Conservation (phyloP, 352 stramenopile species). For the Phytopythium vexans region DNA sequence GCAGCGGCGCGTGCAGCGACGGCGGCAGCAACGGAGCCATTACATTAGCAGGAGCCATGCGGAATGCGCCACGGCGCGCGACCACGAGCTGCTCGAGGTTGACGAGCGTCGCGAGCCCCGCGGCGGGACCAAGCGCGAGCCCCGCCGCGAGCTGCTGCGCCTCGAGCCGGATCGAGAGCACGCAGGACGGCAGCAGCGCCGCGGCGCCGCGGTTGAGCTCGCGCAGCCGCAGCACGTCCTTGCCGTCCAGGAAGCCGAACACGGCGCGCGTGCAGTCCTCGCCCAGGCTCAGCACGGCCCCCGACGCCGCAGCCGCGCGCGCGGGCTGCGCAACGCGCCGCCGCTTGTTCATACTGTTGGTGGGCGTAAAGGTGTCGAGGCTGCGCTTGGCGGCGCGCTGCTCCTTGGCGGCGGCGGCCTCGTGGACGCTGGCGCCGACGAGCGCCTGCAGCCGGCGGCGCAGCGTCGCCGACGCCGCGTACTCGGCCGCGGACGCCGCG, state of each 20-base stretch:
- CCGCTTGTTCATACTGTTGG: too few species aligned
- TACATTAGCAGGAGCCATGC: background rate
- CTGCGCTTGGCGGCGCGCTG: slow-evolving; percentile 33
- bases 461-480: slow-evolving; percentile 65
- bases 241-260: slow-evolving; percentile 62
- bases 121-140: slow-evolving; percentile 11
- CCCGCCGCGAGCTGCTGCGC: slow-evolving; percentile 33
- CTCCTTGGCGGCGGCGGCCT: slow-evolving; percentile 37
- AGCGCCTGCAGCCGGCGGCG: slow-evolving; percentile 68
- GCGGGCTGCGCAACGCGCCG: background rate
- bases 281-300: slow-evolving; percentile 18
- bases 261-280: slow-evolving; percentile 56
- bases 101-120: slow-evolving; percentile 37
- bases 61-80: slow-evolving; percentile 16
- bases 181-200: slow-evolving; percentile 46
- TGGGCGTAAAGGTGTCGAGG: slow-evolving; percentile 11
- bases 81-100: slow-evolving; percentile 65
- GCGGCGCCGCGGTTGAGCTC: slow-evolving; percentile 48
- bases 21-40: slow-evolving; percentile 9
- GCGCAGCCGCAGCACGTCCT: slow-evolving; percentile 45
- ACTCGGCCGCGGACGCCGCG: slow-evolving; percentile 61
- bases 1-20: slow-evolving; percentile 24
- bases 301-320: slow-evolving; percentile 1
- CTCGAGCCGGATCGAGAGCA: slow-evolving; percentile 47
- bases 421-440: slow-evolving; percentile 63